Evolutionary conservation across 805 yeast genomes (phyloP).

Genomic region (Kuraishia piskuri): DNA sequence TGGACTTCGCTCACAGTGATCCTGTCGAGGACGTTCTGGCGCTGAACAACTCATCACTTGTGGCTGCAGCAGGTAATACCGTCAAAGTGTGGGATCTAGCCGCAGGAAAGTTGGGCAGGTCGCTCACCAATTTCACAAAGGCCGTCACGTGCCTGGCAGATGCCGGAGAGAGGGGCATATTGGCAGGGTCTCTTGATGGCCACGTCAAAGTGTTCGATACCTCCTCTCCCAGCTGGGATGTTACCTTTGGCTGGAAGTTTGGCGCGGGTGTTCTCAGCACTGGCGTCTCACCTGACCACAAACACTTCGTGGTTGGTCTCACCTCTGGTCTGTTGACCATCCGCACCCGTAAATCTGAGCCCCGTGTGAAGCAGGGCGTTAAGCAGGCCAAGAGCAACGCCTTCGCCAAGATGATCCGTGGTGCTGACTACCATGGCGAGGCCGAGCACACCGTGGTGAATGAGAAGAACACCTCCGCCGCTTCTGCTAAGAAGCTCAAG

Average conservation of each 20-base stretch:
- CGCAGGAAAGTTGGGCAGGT: constrained; percentile 61
- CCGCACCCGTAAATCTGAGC: constrained; percentile 73
- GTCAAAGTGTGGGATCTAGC: constrained; percentile 90
- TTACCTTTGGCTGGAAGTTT: constrained; percentile 94
- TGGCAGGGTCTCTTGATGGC: constrained; percentile 95
- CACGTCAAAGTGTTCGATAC: constrained; percentile 93
- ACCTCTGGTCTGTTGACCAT: constrained; percentile 84
- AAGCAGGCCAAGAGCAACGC: constrained; percentile 46
- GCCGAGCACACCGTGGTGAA: constrained; percentile 66
- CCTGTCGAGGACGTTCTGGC: constrained; percentile 86
- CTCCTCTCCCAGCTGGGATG: constrained; percentile 64
- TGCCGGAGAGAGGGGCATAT: constrained; percentile 68
- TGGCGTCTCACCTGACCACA: constrained; percentile 80
- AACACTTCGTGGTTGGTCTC: constrained; percentile 89
- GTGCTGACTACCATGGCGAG: constrained; percentile 86
- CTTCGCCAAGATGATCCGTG: constrained; percentile 78
- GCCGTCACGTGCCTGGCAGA: constrained; percentile 80
- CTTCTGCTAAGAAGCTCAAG: constrained; percentile 51
- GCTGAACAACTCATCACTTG: constrained; percentile 63
- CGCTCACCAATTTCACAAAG: constrained; percentile 82
- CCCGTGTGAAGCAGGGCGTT: constrained; percentile 39
- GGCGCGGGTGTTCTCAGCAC: constrained; percentile 88
- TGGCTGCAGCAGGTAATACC: constrained; percentile 71
- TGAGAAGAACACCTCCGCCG: constrained; percentile 40
- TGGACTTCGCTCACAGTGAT: constrained; percentile 58